Conservation (phyloP, 305 asterid genomes). For the Striga hermonthica region DNA sequence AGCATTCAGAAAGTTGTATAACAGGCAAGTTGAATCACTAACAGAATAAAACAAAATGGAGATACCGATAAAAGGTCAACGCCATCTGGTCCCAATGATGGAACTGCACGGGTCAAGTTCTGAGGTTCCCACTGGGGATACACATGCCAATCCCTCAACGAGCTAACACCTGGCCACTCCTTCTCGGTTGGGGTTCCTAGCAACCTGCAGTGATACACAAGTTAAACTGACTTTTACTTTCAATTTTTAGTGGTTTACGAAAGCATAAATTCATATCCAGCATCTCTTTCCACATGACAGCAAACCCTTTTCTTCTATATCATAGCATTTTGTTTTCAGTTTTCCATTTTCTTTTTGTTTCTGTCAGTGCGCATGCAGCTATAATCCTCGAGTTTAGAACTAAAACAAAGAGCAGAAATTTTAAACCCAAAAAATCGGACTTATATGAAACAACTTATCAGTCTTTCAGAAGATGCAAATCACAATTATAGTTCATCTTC, state of each 20-base stretch:
- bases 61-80: slow-evolving; percentile 72
- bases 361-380: background rate
- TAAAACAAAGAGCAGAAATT: background rate
- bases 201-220: slow-evolving; percentile 42
- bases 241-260: background rate
- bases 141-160: slow-evolving; percentile 86
- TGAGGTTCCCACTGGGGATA: slow-evolving; percentile 94
- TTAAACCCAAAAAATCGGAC: background rate
- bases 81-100: slow-evolving; percentile 71
- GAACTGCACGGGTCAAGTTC: slow-evolving; percentile 76
- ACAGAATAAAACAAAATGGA: slow-evolving; percentile 24
- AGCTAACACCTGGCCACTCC: slow-evolving; percentile 82
- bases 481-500: background rate
- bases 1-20: background rate
- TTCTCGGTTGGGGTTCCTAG: slow-evolving; percentile 87
- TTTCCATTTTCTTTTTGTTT: background rate
- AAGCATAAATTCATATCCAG: background rate
- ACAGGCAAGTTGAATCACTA: background rate
- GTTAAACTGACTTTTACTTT: slow-evolving; percentile 1
- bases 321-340: background rate
- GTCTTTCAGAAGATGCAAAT: background rate
- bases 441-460: background rate
- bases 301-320: background rate
- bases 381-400: slow-evolving; percentile 1
- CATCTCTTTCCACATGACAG: background rate